These are phyloP conservation scores for Simmondsia chinensis DNA, from an alignment of 148 eudicot species.

Conservation along the genomic window DNA sequence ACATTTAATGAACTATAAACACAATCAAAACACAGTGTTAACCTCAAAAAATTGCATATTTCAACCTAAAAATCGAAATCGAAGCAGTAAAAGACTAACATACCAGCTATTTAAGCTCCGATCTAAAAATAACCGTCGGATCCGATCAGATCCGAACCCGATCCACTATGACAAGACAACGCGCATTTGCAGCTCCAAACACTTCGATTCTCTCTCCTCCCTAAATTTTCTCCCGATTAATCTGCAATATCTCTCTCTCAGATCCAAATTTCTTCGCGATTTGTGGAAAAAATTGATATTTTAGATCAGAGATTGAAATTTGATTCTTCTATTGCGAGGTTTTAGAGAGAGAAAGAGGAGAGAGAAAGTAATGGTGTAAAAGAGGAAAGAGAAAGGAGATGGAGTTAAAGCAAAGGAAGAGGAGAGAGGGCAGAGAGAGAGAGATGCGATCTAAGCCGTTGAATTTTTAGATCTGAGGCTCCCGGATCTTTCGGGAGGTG, in stretches of 20 bases:
- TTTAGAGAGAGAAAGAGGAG: background rate
- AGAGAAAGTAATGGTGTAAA: background rate
- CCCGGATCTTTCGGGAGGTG: background rate
- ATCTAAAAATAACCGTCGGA: slow-evolving; percentile 3
- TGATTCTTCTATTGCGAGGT: background rate
- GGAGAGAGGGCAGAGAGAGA: background rate
- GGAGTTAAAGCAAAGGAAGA: background rate
- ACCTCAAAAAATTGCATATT: background rate
- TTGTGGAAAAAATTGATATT: background rate
- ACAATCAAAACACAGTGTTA: too few species aligned
- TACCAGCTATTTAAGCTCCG: background rate
- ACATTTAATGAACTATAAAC: background rate
- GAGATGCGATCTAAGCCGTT: slow-evolving; percentile 15
- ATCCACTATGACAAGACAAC: slow-evolving; percentile 4
- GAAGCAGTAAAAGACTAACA: background rate
- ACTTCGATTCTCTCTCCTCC: background rate
- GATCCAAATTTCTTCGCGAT: slow-evolving; percentile 8
- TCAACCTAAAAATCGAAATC: background rate
- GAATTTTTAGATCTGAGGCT: background rate
- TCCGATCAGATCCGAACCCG: slow-evolving; percentile 13
- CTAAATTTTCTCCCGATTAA: slow-evolving; percentile 1
- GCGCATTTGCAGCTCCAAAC: background rate
- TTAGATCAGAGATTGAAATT: background rate
- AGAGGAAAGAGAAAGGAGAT: slow-evolving; percentile 2
- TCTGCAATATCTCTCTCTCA: too few species aligned